Evolutionary conservation across 768 basidiomycete genomes (phyloP).

Genomic region (Calocera viscosa): DNA sequence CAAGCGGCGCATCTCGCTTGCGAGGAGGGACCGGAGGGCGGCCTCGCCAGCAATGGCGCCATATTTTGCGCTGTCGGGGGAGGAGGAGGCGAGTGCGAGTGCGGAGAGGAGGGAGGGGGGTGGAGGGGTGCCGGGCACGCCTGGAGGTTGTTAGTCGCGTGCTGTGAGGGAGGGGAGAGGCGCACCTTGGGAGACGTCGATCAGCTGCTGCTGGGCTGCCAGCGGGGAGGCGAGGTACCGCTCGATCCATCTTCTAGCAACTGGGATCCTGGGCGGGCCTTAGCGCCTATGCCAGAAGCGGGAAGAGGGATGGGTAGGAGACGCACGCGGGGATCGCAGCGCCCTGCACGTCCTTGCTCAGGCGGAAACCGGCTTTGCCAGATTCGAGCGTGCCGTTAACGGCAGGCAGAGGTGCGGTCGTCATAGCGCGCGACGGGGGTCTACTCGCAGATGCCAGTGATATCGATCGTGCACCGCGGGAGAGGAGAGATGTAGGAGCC

Average conservation of each 20-base stretch:
- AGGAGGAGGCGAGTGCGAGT: neutral
- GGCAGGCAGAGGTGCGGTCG: no score
- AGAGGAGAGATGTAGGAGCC: no score
- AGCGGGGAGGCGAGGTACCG: neutral
- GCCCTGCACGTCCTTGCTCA: neutral
- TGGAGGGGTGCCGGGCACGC: slow-evolving; percentile 58
- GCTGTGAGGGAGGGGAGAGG: neutral
- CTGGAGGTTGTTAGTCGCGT: slow-evolving; percentile 12
- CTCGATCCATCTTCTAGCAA: neutral
- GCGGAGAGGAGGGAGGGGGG: slow-evolving; percentile 35
- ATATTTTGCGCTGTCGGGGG: slow-evolving; percentile 39
- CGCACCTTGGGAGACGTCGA: slow-evolving; percentile 58
- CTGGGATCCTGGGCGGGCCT: neutral
- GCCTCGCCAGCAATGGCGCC: slow-evolving; percentile 47
- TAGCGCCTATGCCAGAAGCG: neutral
- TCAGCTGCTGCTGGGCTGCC: slow-evolving; percentile 31
- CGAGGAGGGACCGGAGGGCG: slow-evolving; percentile 39
- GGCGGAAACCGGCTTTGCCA: neutral
- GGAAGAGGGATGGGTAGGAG: neutral
- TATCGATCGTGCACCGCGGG: no score
- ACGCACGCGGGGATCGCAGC: slow-evolving; percentile 4
- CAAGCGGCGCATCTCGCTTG: slow-evolving; percentile 45
- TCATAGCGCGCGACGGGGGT: no score
- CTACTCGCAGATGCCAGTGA: no score
- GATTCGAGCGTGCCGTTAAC: no score